A percentile compares a stretch with the other conserved stretches of the same genome.
Conservation (phyloP, 345 rosid species). For the Erodium maritimum region DNA sequence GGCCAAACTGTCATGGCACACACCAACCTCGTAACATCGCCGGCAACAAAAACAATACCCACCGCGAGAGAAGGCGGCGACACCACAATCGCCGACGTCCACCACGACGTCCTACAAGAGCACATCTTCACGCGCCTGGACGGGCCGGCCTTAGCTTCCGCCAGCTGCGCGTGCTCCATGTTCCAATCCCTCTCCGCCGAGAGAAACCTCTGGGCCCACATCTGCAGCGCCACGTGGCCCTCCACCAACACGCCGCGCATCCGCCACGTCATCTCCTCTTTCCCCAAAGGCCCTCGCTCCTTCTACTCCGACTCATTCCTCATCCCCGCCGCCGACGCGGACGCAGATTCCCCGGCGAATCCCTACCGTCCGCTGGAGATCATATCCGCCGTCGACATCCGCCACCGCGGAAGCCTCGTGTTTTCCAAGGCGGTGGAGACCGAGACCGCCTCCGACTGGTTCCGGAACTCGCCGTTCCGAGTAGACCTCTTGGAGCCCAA, state of each 20-base stretch:
- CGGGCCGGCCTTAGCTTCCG: constrained; percentile 52
- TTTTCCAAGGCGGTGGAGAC: constrained; percentile 9
- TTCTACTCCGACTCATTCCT: constrained; percentile 61
- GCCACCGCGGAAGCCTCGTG: constrained; percentile 5
- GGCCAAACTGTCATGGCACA: no score
- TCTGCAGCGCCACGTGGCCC: constrained; percentile 63
- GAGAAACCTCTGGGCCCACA: constrained; percentile 37
- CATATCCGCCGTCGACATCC: constrained; percentile 15
- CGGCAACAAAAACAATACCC: no score
- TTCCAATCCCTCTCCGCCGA: constrained; percentile 36
- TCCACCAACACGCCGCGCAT: constrained; percentile 37
- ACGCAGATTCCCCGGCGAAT: not conserved
- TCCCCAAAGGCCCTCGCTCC: constrained; percentile 44
- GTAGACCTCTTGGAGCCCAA: constrained; percentile 12
- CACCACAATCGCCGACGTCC: constrained; percentile 31
- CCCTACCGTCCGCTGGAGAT: not conserved
- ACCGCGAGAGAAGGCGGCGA: no score
- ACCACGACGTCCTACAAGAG: constrained; percentile 40
- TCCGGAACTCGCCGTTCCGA: constrained; percentile 13
- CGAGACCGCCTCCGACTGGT: constrained; percentile 10
- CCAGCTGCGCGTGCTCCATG: constrained; percentile 41
- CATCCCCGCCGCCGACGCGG: constrained; percentile 2
- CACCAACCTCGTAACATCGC: no score
- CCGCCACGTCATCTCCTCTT: constrained; percentile 22
- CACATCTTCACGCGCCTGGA: constrained; percentile 65